Conservation (phyloP, 495 filamentous ascomycete species). For the Delitschia confertaspora region DNA sequence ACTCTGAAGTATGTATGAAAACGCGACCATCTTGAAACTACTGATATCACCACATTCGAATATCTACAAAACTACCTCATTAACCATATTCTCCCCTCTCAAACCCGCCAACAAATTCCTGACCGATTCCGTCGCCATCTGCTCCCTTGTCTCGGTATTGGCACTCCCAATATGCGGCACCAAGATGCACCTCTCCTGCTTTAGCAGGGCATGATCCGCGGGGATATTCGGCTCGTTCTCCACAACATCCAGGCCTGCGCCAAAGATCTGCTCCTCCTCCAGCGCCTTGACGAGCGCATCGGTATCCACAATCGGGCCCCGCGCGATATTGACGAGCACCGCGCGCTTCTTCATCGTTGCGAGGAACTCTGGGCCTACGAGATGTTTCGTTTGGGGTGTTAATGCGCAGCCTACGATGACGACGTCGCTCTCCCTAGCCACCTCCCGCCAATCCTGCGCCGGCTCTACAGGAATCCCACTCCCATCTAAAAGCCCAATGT, state of each 20-base stretch:
- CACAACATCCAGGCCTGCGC: constrained; percentile 21
- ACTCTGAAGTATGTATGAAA: too few relatives aligned
- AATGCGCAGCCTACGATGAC: constrained; percentile 16
- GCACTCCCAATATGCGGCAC: constrained; percentile 20
- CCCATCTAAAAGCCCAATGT: constrained; percentile 8
- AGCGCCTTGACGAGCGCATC: constrained; percentile 15
- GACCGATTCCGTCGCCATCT: constrained; percentile 20
- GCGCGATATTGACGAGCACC: constrained; percentile 20
- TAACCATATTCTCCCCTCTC: constrained; percentile 19
- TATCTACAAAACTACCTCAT: constrained; percentile 12
- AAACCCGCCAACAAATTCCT: constrained; percentile 20
- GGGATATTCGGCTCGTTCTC: constrained; percentile 23
- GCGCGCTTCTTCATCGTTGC: constrained; percentile 18
- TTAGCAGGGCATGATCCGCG: constrained; percentile 17
- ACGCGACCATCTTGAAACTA: too few relatives aligned
- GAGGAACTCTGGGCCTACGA: constrained; percentile 15
- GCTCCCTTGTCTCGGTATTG: constrained; percentile 11
- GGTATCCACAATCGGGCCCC: constrained; percentile 19
- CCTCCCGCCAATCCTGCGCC: constrained; percentile 9
- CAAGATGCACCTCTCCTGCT: constrained; percentile 16
- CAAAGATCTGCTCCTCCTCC: constrained; percentile 15
- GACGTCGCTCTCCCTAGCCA: constrained; percentile 18
- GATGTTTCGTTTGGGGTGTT: constrained; percentile 17
- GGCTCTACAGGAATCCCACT: constrained; percentile 4
- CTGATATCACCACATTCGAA: too few relatives aligned